phyloP scores from a whole-genome alignment of 805 yeast genomes.

The Novakomyces olei region DNA sequence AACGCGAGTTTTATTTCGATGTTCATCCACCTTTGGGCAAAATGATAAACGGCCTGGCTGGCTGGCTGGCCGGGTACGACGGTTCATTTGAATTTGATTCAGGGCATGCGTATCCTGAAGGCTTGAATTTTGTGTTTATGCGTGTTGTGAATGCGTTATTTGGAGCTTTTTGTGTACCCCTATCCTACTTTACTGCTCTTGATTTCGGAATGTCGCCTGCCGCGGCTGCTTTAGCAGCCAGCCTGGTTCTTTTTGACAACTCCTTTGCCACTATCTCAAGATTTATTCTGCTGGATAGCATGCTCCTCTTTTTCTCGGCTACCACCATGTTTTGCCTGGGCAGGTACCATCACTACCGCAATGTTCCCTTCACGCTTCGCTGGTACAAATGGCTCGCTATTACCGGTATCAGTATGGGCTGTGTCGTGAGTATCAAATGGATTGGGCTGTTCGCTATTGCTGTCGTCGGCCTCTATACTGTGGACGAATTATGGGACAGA shows the following conservation, averaged over 20 bases:
- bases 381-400: constrained; percentile 90
- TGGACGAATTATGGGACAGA: constrained; percentile 67
- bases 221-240: constrained; percentile 54
- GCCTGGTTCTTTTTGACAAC: constrained; percentile 50
- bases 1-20: constrained; percentile 80
- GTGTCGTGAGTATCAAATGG: constrained; percentile 85
- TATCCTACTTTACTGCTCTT: constrained; percentile 64
- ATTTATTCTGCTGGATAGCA: constrained; percentile 78
- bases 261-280: constrained; percentile 70
- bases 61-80: constrained; percentile 65
- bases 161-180: constrained; percentile 65
- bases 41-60: constrained; percentile 73
- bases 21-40: constrained; percentile 96
- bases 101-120: constrained; percentile 53
- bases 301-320: constrained; percentile 70
- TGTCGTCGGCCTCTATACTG: constrained; percentile 72
- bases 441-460: constrained; percentile 84
- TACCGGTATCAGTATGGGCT: constrained; percentile 73
- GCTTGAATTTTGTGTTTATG: constrained; percentile 64
- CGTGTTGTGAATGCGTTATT: constrained; percentile 70
- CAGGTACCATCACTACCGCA: constrained; percentile 41
- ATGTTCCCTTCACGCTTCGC: constrained; percentile 41
- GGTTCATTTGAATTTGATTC: constrained; percentile 81
- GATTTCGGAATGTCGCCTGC: constrained; percentile 48
- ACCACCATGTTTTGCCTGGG: constrained; percentile 55